Evolutionary conservation across 2,329 filamentous ascomycete species (phyloP).

Genomic region (Arachnopeziza araneosa): DNA sequence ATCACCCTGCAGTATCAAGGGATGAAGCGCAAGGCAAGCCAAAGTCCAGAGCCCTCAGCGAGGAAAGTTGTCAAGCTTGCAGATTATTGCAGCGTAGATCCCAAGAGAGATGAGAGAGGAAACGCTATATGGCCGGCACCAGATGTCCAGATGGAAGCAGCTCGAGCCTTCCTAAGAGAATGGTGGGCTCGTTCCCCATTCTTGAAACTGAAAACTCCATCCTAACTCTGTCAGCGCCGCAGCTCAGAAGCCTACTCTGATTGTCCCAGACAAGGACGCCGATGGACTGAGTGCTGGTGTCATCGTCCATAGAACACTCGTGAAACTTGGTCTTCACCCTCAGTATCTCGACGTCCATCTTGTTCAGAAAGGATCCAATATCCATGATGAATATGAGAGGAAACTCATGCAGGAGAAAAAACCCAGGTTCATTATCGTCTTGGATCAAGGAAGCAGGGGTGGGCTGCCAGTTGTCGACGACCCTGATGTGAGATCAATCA

Average conservation of each 20-base stretch:
- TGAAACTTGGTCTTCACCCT: constrained; percentile 49
- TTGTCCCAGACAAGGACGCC: constrained; percentile 65
- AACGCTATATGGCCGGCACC: constrained; percentile 56
- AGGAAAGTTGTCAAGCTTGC: constrained; percentile 18
- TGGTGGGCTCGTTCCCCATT: constrained; percentile 38
- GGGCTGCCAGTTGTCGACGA: constrained; percentile 47
- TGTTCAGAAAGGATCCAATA: constrained; percentile 51
- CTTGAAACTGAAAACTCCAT: not conserved
- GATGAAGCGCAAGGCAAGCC: constrained; percentile 18
- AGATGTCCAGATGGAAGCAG: constrained; percentile 46
- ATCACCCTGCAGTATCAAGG: not conserved
- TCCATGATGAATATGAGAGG: constrained; percentile 51
- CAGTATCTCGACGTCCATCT: constrained; percentile 52
- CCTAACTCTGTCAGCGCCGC: constrained; percentile 38
- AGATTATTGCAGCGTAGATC: constrained; percentile 20
- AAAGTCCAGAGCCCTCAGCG: not conserved
- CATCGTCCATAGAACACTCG: constrained; percentile 55
- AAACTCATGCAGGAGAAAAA: constrained; percentile 42
- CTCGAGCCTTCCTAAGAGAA: constrained; percentile 50
- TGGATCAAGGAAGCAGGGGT: constrained; percentile 58
- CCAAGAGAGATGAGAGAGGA: constrained; percentile 11
- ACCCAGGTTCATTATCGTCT: constrained; percentile 54
- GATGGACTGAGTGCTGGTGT: constrained; percentile 61
- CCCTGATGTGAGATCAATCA: constrained; percentile 42
- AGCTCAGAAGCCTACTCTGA: constrained; percentile 46